These are phyloP conservation scores for Emergomyces pasteurianus DNA, from an alignment of 2,329 filamentous ascomycete genomes.

Conservation along the genomic window DNA sequence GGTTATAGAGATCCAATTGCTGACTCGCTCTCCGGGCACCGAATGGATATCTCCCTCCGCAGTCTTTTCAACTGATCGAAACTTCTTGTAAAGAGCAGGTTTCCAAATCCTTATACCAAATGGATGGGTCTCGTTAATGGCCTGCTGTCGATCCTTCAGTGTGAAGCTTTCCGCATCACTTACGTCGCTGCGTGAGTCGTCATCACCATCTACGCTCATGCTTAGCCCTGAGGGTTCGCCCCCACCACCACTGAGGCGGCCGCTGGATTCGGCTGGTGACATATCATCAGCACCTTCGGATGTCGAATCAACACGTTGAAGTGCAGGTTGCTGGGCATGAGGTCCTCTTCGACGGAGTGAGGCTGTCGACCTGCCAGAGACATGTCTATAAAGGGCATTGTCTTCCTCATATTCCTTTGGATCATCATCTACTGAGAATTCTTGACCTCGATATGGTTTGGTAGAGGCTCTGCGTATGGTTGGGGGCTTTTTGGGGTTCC, in stretches of 20 bases:
- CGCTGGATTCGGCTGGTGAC: conserved; percentile 21
- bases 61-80: conserved; percentile 87
- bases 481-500: conserved; percentile 55
- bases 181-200: conserved; percentile 57
- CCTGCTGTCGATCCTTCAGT: conserved; percentile 88
- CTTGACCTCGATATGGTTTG: conserved; percentile 66
- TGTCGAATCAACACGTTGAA: conserved; percentile 26
- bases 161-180: conserved; percentile 98
- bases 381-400: conserved; percentile 8
- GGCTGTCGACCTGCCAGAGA: conserved; percentile 21
- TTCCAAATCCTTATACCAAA: conserved; percentile 99
- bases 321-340: conserved; percentile 20
- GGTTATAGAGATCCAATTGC: conserved; percentile 71
- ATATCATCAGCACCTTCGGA: conserved; percentile 28
- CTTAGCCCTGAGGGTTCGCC: conserved; percentile 31
- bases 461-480: conserved; percentile 65
- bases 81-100: conserved; percentile 94
- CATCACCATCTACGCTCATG: conserved; percentile 42
- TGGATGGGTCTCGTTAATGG: conserved; percentile 97
- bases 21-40: conserved; percentile 76
- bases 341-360: conserved; percentile 28
- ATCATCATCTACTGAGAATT: conserved; percentile 89
- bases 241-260: conserved; percentile 20
- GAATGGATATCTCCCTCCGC: conserved; percentile 97
- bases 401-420: conserved; percentile 67